Evolutionary conservation across 2,329 filamentous ascomycete species (phyloP), one percentile per base, ranked within the genome.

Genomic region (Curvularia sp.): DNA sequence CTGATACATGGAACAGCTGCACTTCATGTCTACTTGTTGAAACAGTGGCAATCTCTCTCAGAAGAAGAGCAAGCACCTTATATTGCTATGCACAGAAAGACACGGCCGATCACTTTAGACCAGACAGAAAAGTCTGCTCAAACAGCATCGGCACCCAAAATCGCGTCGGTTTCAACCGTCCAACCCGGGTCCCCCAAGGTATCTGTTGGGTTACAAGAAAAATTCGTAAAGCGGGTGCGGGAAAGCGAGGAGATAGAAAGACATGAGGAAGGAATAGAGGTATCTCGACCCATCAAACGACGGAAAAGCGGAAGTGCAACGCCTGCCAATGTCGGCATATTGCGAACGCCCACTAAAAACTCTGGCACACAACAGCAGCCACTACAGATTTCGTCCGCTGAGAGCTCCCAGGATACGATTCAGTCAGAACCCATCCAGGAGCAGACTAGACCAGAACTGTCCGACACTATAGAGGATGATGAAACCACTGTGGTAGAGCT

Each of bases 101-200:
- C 59, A 18, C 55, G 60, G 12, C 30, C 43, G 30, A 25, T 21
- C 8, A 57, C 28, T 18, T 49, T 59, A 30, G 43, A 60, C 8
- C 46, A 66, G 43, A 36, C 18, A 3, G 53, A 39, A 6, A 30
- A 45, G 8, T 30, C 30, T 25, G 53, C 43, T 4, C 55, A 48
- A n/a, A 21, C 42, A 9, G 34, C 53, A 15, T 59, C 61, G 7
- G 58, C 63, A 3, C 32, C 47, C 12, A 64, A 55, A 36, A 9
- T 59, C 36, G 41, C 55, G 45, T 70, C 69, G 30, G 70, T 67
- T 23, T 68, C 68, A 15, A 72, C 70, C 3, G 65, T 57, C 2
- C 59, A 58, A 30, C 62, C 68, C 21, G 61, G 68, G 49, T 71
- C 71, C n/a, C 70, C 71, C 5, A 59, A 58, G 19, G 63, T 68